phyloP scores from a whole-genome alignment of 202 grass and related monocot genomes.

The Panicum virgatum region DNA sequence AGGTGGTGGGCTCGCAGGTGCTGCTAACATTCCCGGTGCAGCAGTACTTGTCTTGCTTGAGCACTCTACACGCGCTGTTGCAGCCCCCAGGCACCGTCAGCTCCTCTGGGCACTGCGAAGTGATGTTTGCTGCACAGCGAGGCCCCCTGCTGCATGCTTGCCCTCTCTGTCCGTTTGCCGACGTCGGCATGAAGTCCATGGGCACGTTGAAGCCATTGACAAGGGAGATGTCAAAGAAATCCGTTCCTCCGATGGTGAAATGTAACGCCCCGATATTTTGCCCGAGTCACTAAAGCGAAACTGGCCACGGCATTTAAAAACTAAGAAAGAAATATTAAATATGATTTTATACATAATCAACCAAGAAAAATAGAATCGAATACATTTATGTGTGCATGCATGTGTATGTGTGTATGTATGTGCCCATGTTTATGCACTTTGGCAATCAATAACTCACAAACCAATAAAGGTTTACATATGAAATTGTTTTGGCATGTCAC shows the following conservation, averaged over 20 bases:
- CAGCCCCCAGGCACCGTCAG: constrained; percentile 40
- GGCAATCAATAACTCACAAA: too few relatives aligned
- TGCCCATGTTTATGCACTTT: too few relatives aligned
- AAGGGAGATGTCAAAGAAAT: constrained; percentile 52
- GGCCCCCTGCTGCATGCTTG: constrained; percentile 23
- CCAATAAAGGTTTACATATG: too few relatives aligned
- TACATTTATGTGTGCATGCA: too few relatives aligned
- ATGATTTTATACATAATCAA: too few relatives aligned
- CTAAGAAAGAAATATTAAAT: too few relatives aligned
- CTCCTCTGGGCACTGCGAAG: constrained; percentile 30
- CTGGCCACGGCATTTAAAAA: too few relatives aligned
- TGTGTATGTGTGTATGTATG: too few relatives aligned
- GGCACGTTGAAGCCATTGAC: constrained; percentile 59
- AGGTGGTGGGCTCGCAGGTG: constrained; percentile 20
- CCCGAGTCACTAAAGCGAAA: too few relatives aligned
- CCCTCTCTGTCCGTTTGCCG: background rate
- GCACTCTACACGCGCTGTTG: constrained; percentile 32
- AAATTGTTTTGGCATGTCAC: too few relatives aligned
- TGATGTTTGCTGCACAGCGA: constrained; percentile 27
- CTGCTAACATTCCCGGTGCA: background rate
- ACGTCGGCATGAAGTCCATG: constrained; percentile 45
- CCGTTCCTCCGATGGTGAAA: background rate
- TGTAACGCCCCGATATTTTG: too few relatives aligned
- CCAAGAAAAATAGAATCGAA: too few relatives aligned
- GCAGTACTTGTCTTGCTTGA: constrained; percentile 28